Base-by-base conservation (phyloP, 1,139 yeast genomes). In the Blastobotrys buckinghamii region DNA sequence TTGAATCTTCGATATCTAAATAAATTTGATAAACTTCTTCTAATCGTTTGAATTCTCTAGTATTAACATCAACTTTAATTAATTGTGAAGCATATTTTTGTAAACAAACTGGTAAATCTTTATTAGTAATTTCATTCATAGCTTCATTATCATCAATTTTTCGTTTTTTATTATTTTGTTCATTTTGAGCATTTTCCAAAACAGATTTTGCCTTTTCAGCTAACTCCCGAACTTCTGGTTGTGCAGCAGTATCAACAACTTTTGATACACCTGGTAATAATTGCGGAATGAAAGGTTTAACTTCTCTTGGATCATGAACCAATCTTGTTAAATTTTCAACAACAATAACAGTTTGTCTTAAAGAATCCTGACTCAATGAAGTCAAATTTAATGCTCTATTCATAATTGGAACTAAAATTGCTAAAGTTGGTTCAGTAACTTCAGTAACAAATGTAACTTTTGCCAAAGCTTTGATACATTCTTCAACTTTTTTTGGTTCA, bases 401-500 rank as follows among this genome's bases (percentile, higher is more conserved):
- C 63, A 92, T 77, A 59, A 90, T 90, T 46, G 98, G 98, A 38
- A 88, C 97, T 59, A 92, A 76, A 52, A 92, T 72, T 4, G 97
- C 79, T 58, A 92, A 75, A 7, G 96, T 94, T 8, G 97, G 95
- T 70, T 90, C 97, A 16, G 97, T 92, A 54, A 92, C 98, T 72
- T 92, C 98, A 44, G 98, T 96, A 45, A 92, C 98, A 67, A 92
- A 92, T 0, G 98, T 92, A 48, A 92, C 97, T 43, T 95, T 86
- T 1, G 96, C 84, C 55, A 92, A 77, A 46, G 90, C 81, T 69
- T 85, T 87, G 68, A 92, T 87, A 69, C 96, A 89, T 52, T 81
- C 84, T 50, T 96, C 85, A 45, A 90, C 95, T 64, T 84, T 85
- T 57, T 76, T 76, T 42, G 97, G 97, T 64, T 92, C 86, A 45